Percentiles rank a stretch among this genome's conserved stretches.
phyloP scores from a whole-genome alignment of 345 rosid species.

The Isatis tinctoria region DNA sequence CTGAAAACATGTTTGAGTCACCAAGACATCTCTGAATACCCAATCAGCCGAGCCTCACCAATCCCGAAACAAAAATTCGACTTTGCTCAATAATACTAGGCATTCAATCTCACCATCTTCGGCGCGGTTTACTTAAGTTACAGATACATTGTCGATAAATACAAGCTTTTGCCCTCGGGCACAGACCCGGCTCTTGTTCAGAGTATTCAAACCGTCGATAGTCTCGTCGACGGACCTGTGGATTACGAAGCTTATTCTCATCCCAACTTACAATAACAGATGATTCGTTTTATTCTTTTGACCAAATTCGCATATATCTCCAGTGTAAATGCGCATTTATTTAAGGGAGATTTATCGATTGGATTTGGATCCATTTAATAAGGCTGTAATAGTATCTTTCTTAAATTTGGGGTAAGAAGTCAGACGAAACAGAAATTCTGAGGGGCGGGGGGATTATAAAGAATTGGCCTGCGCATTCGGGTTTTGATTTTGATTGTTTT shows the following conservation, averaged over 20 bases:
- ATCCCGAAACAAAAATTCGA: slow-evolving; percentile 94
- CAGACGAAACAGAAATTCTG: too few relatives aligned
- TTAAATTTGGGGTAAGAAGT: too few relatives aligned
- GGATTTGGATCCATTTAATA: too few relatives aligned
- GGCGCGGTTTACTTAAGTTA: slow-evolving; percentile 93
- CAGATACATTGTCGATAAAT: slow-evolving; percentile 91
- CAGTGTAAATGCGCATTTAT: too few relatives aligned
- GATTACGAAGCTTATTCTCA: slow-evolving; percentile 88
- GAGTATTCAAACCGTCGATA: slow-evolving; percentile 68
- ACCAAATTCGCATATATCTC: too few relatives aligned
- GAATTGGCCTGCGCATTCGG: too few relatives aligned
- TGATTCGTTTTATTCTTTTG: too few relatives aligned
- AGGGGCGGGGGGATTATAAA: too few relatives aligned
- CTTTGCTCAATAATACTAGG: slow-evolving; percentile 95
- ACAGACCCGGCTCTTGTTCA: slow-evolving; percentile 58
- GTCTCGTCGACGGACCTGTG: slow-evolving; percentile 69
- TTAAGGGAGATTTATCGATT: too few relatives aligned
- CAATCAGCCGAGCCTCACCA: slow-evolving; percentile 76
- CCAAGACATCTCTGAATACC: slow-evolving; percentile 78
- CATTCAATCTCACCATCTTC: slow-evolving; percentile 89
- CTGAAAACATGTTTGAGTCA: slow-evolving; percentile 63
- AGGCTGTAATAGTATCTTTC: too few relatives aligned
- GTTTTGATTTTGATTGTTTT: too few relatives aligned
- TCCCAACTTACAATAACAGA: slow-evolving; percentile 63
- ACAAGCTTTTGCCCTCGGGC: slow-evolving; percentile 83